phyloP scores from a whole-genome alignment of 257 asterid species.

The Voacanga thouarsii region DNA sequence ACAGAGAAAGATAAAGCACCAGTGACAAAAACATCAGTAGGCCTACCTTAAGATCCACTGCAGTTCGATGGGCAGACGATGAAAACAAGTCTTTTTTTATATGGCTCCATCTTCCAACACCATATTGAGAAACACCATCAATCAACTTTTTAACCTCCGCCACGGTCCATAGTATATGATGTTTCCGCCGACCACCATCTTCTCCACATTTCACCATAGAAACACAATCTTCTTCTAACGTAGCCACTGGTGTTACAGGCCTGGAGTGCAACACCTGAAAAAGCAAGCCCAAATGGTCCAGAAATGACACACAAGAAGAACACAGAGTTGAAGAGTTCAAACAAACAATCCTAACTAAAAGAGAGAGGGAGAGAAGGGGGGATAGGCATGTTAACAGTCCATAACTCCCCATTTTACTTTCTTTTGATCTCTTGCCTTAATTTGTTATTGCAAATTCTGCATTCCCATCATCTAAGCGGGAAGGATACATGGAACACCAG shows the following conservation, averaged over 20 bases:
- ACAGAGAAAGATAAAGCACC: neutral
- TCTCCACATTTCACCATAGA: conserved; percentile 33
- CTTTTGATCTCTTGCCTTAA: neutral
- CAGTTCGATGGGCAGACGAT: conserved; percentile 77
- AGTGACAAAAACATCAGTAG: neutral
- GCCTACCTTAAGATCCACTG: conserved; percentile 90
- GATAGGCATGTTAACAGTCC: neutral
- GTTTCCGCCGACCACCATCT: conserved; percentile 57
- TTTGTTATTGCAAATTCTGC: neutral
- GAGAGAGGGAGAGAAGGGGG: too few relatives aligned
- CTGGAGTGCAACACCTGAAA: conserved; percentile 13
- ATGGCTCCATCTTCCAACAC: conserved; percentile 95
- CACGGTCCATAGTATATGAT: conserved; percentile 81
- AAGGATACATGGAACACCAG: neutral
- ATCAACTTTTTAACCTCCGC: conserved; percentile 75
- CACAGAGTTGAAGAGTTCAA: neutral
- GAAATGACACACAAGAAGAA: neutral
- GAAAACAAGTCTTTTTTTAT: conserved; percentile 76
- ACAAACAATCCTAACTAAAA: neutral
- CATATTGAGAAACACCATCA: conserved; percentile 86
- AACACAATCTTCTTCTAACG: conserved; percentile 34
- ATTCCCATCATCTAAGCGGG: neutral
- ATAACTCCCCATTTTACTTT: neutral
- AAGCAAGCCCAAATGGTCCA: neutral
- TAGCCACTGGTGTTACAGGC: conserved; percentile 15